phyloP scores from a whole-genome alignment of 495 filamentous ascomycete genomes.

The Collariella sp. region DNA sequence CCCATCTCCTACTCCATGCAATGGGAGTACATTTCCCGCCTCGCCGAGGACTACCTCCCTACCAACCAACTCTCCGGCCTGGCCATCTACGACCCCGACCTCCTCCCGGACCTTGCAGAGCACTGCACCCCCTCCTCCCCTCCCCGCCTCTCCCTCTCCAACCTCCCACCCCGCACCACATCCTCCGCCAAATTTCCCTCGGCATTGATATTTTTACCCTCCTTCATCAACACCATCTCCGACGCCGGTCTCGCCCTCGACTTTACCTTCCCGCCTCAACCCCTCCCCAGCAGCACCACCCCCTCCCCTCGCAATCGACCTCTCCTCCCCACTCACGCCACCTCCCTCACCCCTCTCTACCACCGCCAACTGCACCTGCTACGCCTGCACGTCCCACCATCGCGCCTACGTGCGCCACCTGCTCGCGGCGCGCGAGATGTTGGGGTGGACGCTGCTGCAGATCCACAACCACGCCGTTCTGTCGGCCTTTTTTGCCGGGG shows the following conservation, averaged over 20 bases:
- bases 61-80: conserved; percentile 58
- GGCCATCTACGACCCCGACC: conserved; percentile 66
- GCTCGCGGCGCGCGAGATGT: conserved; percentile 84
- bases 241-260: conserved; percentile 80
- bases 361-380: conserved; percentile 61
- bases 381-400: conserved; percentile 77
- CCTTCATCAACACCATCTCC: conserved; percentile 62
- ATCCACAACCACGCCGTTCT: conserved; percentile 76
- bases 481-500: conserved; percentile 59
- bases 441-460: conserved; percentile 86
- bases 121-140: conserved; percentile 37
- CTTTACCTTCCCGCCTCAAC: conserved; percentile 61
- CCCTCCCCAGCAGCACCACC: background rate
- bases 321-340: conserved; percentile 54
- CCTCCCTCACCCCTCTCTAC: conserved; percentile 51
- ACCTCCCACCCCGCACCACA: conserved; percentile 60
- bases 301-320: conserved; percentile 59
- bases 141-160: conserved; percentile 64
- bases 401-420: conserved; percentile 82
- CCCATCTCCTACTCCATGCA: conserved; percentile 68
- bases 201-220: conserved; percentile 75
- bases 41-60: conserved; percentile 42
- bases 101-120: conserved; percentile 56
- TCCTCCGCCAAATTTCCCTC: conserved; percentile 61
- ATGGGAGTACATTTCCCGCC: conserved; percentile 61